Percentiles rank a stretch among this genome's conserved stretches.
These are phyloP conservation scores for Cytospora mali DNA, from an alignment of 2,329 filamentous ascomycete species.

Conservation along the genomic window DNA sequence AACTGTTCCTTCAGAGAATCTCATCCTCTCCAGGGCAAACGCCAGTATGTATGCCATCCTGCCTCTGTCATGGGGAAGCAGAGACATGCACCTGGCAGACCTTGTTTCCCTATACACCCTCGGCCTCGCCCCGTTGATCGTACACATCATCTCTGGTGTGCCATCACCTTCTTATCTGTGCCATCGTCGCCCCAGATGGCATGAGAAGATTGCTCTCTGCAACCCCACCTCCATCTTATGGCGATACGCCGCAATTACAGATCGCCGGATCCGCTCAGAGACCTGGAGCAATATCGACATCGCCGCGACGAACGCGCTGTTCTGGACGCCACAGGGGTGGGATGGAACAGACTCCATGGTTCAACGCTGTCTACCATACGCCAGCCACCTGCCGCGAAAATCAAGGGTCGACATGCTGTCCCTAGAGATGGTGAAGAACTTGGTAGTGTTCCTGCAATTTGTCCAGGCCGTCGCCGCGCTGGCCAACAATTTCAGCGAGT, in stretches of 20 bases:
- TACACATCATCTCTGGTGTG: constrained; percentile 10
- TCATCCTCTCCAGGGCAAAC: background rate
- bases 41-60: background rate
- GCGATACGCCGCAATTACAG: constrained; percentile 7
- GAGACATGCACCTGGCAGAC: background rate
- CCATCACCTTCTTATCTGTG: constrained; percentile 6
- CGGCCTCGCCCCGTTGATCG: constrained; percentile 6
- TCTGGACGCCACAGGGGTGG: constrained; percentile 4
- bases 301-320: constrained; percentile 1
- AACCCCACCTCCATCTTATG: constrained; percentile 1
- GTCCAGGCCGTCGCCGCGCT: background rate
- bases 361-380: background rate
- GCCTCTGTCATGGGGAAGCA: background rate
- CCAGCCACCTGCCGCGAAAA: constrained; percentile 3
- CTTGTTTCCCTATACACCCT: constrained; percentile 1
- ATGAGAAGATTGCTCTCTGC: constrained; percentile 1
- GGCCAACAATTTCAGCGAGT: background rate
- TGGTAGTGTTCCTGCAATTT: background rate
- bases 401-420: background rate
- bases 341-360: background rate
- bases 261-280: background rate
- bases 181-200: background rate
- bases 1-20: background rate
- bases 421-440: constrained; percentile 4
- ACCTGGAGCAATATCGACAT: background rate